Percentiles rank a stretch among this genome's conserved stretches.
Evolutionary conservation across 2,329 filamentous ascomycete genomes (phyloP).

Genomic region (Thermomyces lanuginosus): DNA sequence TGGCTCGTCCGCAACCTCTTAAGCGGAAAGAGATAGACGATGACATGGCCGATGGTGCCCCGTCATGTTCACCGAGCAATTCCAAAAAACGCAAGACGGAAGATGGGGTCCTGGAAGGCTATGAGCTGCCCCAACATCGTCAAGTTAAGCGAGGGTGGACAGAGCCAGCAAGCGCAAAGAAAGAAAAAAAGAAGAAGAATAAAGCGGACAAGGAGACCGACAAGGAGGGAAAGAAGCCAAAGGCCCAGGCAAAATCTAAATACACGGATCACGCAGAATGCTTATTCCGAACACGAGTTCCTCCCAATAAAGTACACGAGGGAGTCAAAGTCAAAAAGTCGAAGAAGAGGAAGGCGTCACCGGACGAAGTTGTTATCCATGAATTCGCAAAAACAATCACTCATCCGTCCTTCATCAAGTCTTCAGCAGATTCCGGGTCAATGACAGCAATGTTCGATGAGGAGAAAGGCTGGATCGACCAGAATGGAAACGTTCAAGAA

Average conservation of each 20-base stretch:
- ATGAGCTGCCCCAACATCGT: conserved; percentile 55
- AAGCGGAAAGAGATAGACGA: conserved; percentile 24
- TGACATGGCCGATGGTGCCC: conserved; percentile 18
- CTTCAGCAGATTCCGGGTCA: conserved; percentile 29
- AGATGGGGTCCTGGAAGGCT: conserved; percentile 44
- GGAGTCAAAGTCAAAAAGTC: conserved; percentile 29
- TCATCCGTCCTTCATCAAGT: conserved; percentile 65
- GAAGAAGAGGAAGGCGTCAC: conserved; percentile 46
- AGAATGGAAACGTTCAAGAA: conserved; percentile 53
- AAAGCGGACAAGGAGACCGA: conserved; percentile 36
- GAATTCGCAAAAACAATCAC: conserved; percentile 79
- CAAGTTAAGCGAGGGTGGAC: conserved; percentile 86
- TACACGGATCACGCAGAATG: conserved; percentile 69
- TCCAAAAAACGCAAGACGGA: conserved; percentile 38
- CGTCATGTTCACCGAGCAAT: conserved; percentile 23
- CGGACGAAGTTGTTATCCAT: conserved; percentile 55
- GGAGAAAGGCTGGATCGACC: conserved; percentile 76
- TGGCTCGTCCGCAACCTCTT: conserved; percentile 51
- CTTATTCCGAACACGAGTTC: conserved; percentile 65
- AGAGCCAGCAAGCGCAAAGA: conserved; percentile 39
- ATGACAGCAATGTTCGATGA: conserved; percentile 55
- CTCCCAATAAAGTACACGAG: conserved; percentile 36
- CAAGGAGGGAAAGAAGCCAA: conserved; percentile 40
- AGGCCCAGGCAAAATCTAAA: conserved; percentile 50
- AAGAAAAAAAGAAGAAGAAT: conserved; percentile 22